Base-by-base conservation (phyloP, 768 basidiomycete species). In the Mycena filopes region DNA sequence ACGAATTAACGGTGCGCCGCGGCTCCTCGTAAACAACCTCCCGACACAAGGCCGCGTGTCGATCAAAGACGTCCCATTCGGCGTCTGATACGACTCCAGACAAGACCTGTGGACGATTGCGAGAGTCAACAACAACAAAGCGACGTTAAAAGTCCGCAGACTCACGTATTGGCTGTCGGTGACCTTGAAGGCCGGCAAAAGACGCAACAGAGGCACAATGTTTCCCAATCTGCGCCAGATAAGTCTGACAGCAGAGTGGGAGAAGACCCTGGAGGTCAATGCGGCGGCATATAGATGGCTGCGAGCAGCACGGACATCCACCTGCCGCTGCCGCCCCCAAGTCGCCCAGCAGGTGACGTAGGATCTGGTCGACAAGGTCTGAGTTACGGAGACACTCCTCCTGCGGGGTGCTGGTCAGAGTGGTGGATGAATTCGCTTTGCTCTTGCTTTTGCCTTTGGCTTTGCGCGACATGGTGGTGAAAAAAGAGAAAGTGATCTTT, bases 41-140 rank as follows among this genome's bases (percentile, higher is more conserved):
- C 18, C 47, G 25, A 38, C 48, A 46, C 29, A 48, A 49, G 9
- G 26, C 47, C 3, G 57, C 57, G 33, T 41, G 33, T 20, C 57
- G 57, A 38, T 49, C 47, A 21, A 59, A 48, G 3, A 21, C 18
- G 10, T 47, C 47, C 57, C 57, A 59, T 0, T 48, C 57, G 16
- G 36, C 23, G 1, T 46, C 56, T 18, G 11, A 23, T 0, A 46
- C 18, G 33, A 25, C 10, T 16, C 56, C 56, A 0, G 28, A 8
- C 21, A 47, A 13, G 2, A 7, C 21, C 56, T 57, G 23, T 15
- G 23, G 15, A 28, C 8, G 18, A 42, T 7, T 42, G 20, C 15
- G 36, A 16, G 15, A 42, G 13, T 42, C 15, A 5, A 16, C 41
- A 16, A 7, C 33, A 6, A 33, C n/a, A n/a, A n/a, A n/a, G n/a